Conservation (phyloP, 1,139 yeast genomes). For the Yamadazyma diospyri region DNA sequence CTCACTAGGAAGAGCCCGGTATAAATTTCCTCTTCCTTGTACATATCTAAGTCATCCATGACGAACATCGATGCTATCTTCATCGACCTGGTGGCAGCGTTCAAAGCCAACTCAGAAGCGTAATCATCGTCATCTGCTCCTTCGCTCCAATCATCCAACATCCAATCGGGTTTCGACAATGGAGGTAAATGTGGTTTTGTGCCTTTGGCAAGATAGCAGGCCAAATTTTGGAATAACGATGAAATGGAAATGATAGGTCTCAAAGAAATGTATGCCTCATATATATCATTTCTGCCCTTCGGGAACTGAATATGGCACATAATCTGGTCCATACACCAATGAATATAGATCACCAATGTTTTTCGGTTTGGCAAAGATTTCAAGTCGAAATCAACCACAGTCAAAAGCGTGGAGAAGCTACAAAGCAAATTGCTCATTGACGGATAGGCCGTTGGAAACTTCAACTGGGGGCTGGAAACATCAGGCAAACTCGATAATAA, state of each 20-base stretch:
- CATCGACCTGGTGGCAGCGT: neutral
- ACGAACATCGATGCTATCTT: neutral
- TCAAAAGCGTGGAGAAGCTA: conserved; percentile 20
- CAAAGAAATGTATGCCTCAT: conserved; percentile 20
- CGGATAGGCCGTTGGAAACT: conserved; percentile 2
- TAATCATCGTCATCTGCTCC: too few species aligned
- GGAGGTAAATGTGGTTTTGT: conserved; percentile 5
- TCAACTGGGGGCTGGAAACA: neutral
- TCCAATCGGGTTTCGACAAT: conserved; percentile 5
- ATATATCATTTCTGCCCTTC: conserved; percentile 15
- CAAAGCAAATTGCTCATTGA: conserved; percentile 8
- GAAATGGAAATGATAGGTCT: conserved; percentile 24
- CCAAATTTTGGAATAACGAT: conserved; percentile 11
- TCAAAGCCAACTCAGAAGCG: too few species aligned
- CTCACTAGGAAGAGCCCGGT: too few species aligned
- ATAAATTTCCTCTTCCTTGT: neutral
- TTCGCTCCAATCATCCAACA: conserved; percentile 5
- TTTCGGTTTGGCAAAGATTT: conserved; percentile 9
- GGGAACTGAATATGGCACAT: conserved; percentile 13
- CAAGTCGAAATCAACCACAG: conserved; percentile 25
- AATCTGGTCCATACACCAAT: conserved; percentile 11
- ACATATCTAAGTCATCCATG: neutral
- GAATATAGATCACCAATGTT: conserved; percentile 10
- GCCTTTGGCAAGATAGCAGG: neutral
- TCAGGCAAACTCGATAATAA: neutral